Percentiles rank a stretch among this genome's conserved stretches.
Evolutionary conservation across 345 rosid genomes (phyloP).

Genomic region (Eucalyptus lansdowneana): DNA sequence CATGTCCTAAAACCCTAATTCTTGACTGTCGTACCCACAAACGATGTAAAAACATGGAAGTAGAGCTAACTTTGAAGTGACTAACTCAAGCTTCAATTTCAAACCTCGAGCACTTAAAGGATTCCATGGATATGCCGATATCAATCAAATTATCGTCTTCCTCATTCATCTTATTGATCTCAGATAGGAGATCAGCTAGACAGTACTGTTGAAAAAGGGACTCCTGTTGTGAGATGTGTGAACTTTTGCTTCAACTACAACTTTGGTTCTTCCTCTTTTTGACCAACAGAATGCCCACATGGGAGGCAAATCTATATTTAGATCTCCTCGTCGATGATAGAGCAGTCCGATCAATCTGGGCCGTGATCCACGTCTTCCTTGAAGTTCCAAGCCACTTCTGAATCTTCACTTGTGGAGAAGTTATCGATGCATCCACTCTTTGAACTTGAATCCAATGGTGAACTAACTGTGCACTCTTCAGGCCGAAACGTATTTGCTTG

Average conservation of each 20-base stretch:
- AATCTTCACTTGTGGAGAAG: neutral
- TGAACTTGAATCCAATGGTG: neutral
- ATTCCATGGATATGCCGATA: slow-evolving; percentile 73
- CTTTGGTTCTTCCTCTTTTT: slow-evolving; percentile 4
- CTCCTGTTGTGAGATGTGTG: slow-evolving; percentile 5
- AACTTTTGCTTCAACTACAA: slow-evolving; percentile 5
- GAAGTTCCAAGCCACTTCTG: slow-evolving; percentile 16
- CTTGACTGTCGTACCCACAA: neutral
- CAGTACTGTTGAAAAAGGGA: slow-evolving; percentile 14
- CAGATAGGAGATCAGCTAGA: slow-evolving; percentile 31
- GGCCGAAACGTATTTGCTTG: neutral
- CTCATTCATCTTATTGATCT: slow-evolving; percentile 42
- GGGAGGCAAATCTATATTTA: slow-evolving; percentile 58
- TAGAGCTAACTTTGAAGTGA: neutral
- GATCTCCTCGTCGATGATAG: slow-evolving; percentile 49
- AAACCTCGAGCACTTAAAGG: slow-evolving; percentile 62
- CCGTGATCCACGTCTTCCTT: slow-evolving; percentile 11
- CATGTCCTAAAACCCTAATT: neutral
- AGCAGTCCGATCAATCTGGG: slow-evolving; percentile 29
- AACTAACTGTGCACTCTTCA: neutral
- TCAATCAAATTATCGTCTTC: slow-evolving; percentile 70
- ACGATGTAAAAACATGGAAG: neutral
- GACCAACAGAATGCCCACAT: slow-evolving; percentile 39
- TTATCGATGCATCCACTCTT: neutral
- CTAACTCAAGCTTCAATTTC: slow-evolving; percentile 24